Conservation (phyloP, 148 eudicot species). For the Pouteria glomerata region DNA sequence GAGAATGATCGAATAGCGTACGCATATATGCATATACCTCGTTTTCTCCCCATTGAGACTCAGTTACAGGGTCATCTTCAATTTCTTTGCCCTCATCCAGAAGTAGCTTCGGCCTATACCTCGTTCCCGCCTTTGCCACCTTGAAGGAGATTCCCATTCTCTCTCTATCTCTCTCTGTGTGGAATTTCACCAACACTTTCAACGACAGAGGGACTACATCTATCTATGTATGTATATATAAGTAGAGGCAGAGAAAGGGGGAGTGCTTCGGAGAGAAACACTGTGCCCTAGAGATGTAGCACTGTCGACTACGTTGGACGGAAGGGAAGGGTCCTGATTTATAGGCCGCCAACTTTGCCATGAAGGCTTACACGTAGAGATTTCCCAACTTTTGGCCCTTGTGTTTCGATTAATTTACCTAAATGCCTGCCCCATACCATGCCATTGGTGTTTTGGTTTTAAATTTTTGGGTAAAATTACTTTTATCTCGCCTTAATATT, state of each 20-base stretch:
- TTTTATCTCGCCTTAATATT: too few species aligned
- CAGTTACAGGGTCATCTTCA: neutral
- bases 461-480: too few species aligned
- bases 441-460: too few species aligned
- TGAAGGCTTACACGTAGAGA: conserved; percentile 12
- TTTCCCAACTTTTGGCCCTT: neutral
- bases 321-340: neutral
- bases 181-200: neutral
- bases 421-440: neutral
- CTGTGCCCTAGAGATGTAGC: conserved; percentile 8
- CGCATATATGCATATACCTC: conserved; percentile 3
- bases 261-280: neutral
- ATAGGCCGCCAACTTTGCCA: conserved; percentile 13
- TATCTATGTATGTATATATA: neutral
- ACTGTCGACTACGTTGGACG: neutral
- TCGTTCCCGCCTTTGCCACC: conserved; percentile 13
- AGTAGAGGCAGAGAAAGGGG: neutral
- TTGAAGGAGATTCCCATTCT: conserved; percentile 16
- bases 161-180: neutral
- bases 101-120: conserved; percentile 6
- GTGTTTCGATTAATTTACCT: neutral
- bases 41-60: neutral
- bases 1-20: neutral
- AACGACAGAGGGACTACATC: neutral
- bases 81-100: conserved; percentile 1